Conservation (phyloP, 1,284 basidiomycete genomes). For the Uromyces viciae-fabae region DNA sequence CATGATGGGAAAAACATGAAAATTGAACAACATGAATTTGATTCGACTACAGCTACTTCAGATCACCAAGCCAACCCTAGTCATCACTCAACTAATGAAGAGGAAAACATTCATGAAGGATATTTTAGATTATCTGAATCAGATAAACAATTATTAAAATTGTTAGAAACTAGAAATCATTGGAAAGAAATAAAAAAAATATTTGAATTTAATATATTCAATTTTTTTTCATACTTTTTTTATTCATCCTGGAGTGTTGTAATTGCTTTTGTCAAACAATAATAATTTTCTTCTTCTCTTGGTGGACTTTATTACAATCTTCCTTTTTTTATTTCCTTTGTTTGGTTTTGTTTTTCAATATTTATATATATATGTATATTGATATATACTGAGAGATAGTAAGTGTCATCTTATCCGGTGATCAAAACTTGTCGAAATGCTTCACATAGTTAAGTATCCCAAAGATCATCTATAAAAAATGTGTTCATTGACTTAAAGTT, state of each 20-base stretch:
- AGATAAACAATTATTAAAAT: conserved; percentile 19
- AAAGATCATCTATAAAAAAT: too few relatives aligned
- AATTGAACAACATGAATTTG: not conserved
- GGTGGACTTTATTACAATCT: too few relatives aligned
- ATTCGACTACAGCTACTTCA: too few relatives aligned
- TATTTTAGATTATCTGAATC: conserved; percentile 22
- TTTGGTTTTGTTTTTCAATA: too few relatives aligned
- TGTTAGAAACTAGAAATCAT: conserved; percentile 34
- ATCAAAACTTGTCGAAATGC: too few relatives aligned
- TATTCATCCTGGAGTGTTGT: conserved; percentile 35
- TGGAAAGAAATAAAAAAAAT: conserved; percentile 35
- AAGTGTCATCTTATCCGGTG: too few relatives aligned
- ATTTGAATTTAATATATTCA: conserved; percentile 29
- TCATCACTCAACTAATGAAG: not conserved
- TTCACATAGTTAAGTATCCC: too few relatives aligned
- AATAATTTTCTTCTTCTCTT: too few relatives aligned
- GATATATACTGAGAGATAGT: too few relatives aligned
- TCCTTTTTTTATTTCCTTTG: too few relatives aligned
- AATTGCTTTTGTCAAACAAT: conserved; percentile 27
- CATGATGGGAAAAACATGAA: not conserved
- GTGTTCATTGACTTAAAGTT: too few relatives aligned
- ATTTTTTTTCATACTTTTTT: conserved; percentile 7
- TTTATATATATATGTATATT: too few relatives aligned
- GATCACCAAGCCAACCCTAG: not conserved
- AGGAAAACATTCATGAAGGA: not conserved